Percentiles rank a stretch among this genome's conserved stretches.
phyloP scores from a whole-genome alignment of 352 stramenopile species.

The Pythium grandisporangium region DNA sequence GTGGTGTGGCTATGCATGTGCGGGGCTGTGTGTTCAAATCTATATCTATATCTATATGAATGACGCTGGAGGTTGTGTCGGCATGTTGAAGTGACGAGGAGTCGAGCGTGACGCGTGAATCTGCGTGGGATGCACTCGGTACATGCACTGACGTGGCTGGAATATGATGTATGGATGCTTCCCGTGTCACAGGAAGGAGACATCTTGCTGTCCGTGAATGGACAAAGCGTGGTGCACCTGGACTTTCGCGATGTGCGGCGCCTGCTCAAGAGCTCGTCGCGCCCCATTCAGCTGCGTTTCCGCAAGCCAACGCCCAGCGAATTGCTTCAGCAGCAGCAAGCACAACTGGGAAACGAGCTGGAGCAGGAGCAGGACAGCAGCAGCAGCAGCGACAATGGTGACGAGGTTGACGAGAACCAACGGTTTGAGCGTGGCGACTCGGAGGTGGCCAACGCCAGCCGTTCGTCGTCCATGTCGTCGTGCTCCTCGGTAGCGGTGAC shows the following conservation, averaged over 20 bases:
- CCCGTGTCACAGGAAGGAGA: constrained; percentile 46
- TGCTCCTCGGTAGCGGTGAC: too few relatives aligned
- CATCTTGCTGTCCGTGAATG: constrained; percentile 59
- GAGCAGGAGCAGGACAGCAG: too few relatives aligned
- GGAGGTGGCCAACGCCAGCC: constrained; percentile 1
- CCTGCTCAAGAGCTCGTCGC: constrained; percentile 56
- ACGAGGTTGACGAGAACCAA: constrained; percentile 4
- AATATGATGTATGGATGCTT: too few relatives aligned
- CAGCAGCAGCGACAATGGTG: constrained; percentile 1
- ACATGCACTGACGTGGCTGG: background rate
- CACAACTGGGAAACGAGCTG: too few relatives aligned
- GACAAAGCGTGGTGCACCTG: constrained; percentile 49
- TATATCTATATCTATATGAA: too few relatives aligned
- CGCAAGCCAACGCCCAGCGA: constrained; percentile 10
- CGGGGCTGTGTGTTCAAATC: too few relatives aligned
- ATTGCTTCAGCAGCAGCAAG: too few relatives aligned
- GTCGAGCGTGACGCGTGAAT: too few relatives aligned
- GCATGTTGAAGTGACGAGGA: constrained; percentile 1
- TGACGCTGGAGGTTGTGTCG: background rate
- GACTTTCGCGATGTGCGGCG: constrained; percentile 57
- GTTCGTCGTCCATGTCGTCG: too few relatives aligned
- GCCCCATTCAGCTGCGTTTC: constrained; percentile 61
- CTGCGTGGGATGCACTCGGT: background rate
- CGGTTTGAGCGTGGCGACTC: constrained; percentile 9
- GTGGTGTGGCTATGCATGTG: too few relatives aligned